Evolutionary conservation across 805 yeast genomes (phyloP).

Genomic region (Candida lessepsii): DNA sequence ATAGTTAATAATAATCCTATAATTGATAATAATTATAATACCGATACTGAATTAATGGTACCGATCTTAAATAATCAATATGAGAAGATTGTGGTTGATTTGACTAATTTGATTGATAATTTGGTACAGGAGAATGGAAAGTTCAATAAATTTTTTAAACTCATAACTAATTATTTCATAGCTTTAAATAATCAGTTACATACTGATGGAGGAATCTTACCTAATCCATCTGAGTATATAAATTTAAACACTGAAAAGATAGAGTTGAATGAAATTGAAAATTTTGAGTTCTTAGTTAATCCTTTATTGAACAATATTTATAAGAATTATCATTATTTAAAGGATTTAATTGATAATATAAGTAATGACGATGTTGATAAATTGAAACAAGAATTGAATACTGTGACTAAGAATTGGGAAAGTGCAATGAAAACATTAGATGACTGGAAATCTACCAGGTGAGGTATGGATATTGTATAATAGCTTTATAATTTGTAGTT

Average conservation of each 20-base stretch:
- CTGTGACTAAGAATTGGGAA: constrained; percentile 35
- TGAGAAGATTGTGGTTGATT: constrained; percentile 31
- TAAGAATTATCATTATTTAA: constrained; percentile 32
- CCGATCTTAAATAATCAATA: constrained; percentile 25
- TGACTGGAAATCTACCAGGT: constrained; percentile 27
- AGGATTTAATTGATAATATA: constrained; percentile 12
- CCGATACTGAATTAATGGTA: constrained; percentile 13
- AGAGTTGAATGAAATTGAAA: constrained; percentile 31
- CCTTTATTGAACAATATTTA: constrained; percentile 37
- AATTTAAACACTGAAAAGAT: constrained; percentile 2
- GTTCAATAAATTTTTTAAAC: constrained; percentile 30
- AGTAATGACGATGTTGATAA: constrained; percentile 11
- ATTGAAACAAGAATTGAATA: constrained; percentile 29
- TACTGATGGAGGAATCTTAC: constrained; percentile 13
- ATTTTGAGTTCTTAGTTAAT: constrained; percentile 32
- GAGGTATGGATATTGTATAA: no score
- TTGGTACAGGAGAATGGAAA: constrained; percentile 37
- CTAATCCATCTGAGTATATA: constrained; percentile 31
- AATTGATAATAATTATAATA: constrained; percentile 17
- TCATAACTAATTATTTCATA: constrained; percentile 27
- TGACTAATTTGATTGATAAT: constrained; percentile 35
- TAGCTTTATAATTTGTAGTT: background rate
- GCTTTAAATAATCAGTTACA: constrained; percentile 28
- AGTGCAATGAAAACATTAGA: constrained; percentile 40
- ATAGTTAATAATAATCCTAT: constrained; percentile 34